Percentiles rank a stretch among this genome's conserved stretches.
These are phyloP conservation scores for Talaromyces liani DNA, from an alignment of 495 filamentous ascomycete genomes.

Conservation along the genomic window DNA sequence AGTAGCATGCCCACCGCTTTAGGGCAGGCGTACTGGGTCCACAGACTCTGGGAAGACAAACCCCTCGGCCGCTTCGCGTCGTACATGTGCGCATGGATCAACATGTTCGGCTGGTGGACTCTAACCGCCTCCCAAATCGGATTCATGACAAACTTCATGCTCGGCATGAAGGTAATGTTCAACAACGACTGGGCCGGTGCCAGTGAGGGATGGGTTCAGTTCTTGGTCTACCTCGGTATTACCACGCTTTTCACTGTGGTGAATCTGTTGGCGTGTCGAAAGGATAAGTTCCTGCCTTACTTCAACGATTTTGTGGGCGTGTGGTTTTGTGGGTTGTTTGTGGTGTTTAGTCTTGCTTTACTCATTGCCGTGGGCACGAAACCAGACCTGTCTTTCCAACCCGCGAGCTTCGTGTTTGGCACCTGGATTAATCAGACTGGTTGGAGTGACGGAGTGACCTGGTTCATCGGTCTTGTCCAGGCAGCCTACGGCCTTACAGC, in stretches of 20 bases:
- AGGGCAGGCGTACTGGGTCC: slow-evolving; percentile 39
- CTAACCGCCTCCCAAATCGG: slow-evolving; percentile 36
- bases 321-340: slow-evolving; percentile 37
- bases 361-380: slow-evolving; percentile 37
- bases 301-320: slow-evolving; percentile 43
- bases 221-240: slow-evolving; percentile 35
- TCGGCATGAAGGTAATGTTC: slow-evolving; percentile 41
- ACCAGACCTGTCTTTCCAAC: slow-evolving; percentile 30
- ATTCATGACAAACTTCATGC: slow-evolving; percentile 40
- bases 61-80: slow-evolving; percentile 29
- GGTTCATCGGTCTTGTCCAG: slow-evolving; percentile 56
- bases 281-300: slow-evolving; percentile 35
- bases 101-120: slow-evolving; percentile 44
- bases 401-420: slow-evolving; percentile 45
- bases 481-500: slow-evolving; percentile 54
- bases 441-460: slow-evolving; percentile 55
- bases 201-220: slow-evolving; percentile 34
- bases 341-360: slow-evolving; percentile 34
- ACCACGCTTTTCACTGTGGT: slow-evolving; percentile 30
- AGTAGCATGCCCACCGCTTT: slow-evolving; percentile 40
- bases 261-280: slow-evolving; percentile 40
- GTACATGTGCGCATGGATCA: slow-evolving; percentile 43
- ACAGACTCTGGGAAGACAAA: slow-evolving; percentile 28
- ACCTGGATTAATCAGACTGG: slow-evolving; percentile 54
- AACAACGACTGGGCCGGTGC: slow-evolving; percentile 27